A percentile compares a stretch with the other conserved stretches of the same genome.
Evolutionary conservation across 148 eudicot species (phyloP).

Genomic region (Chenopodium quinoa): DNA sequence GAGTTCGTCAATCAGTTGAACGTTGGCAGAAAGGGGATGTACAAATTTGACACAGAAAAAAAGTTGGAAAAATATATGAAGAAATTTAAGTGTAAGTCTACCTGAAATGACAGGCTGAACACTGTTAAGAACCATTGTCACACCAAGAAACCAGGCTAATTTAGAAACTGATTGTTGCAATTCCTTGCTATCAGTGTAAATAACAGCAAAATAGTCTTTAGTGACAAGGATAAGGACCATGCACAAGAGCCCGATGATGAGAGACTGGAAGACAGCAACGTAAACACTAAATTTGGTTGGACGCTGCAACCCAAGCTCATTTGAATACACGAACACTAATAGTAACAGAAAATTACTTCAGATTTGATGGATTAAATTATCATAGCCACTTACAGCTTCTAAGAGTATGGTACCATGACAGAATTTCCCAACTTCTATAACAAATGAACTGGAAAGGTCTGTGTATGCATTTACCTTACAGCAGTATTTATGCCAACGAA

Average conservation of each 20-base stretch:
- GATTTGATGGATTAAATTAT: background rate
- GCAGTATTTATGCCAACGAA: constrained; percentile 82
- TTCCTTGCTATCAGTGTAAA: constrained; percentile 55
- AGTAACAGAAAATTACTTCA: background rate
- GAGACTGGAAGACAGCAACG: constrained; percentile 58
- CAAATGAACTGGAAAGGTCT: background rate
- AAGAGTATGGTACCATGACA: background rate
- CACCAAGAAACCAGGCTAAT: constrained; percentile 72
- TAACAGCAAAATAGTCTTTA: constrained; percentile 44
- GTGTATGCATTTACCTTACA: constrained; percentile 47
- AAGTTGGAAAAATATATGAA: background rate
- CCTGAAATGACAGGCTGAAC: constrained; percentile 93
- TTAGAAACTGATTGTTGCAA: constrained; percentile 54
- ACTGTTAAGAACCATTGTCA: constrained; percentile 78
- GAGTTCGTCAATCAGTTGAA: background rate
- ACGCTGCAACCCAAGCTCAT: constrained; percentile 69
- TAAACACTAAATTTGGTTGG: constrained; percentile 67
- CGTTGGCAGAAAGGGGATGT: background rate
- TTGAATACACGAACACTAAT: constrained; percentile 75
- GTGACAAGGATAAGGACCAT: constrained; percentile 49
- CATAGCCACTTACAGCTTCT: background rate
- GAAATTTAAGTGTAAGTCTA: constrained; percentile 7
- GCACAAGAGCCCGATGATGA: constrained; percentile 53
- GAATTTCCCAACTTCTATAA: background rate
- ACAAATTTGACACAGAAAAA: too few species aligned